A percentile compares a stretch with the other conserved stretches of the same genome.
These are phyloP conservation scores for Aspergillus candidus DNA, from an alignment of 2,329 filamentous ascomycete genomes.

Conservation along the genomic window DNA sequence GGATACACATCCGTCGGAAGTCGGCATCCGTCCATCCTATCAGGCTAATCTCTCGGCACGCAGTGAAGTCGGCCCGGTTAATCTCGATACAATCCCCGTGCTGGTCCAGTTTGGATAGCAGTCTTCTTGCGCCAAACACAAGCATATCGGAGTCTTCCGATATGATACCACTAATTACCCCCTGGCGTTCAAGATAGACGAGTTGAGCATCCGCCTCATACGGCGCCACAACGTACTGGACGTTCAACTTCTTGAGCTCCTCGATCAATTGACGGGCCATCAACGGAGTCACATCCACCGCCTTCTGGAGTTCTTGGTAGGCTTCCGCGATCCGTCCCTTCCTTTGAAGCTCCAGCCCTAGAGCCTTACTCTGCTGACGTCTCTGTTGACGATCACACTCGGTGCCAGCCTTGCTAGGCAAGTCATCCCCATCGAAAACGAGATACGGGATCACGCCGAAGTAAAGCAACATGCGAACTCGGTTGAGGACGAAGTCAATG, in stretches of 20 bases:
- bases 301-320: conserved; percentile 83
- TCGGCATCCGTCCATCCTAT: conserved; percentile 88
- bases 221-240: conserved; percentile 88
- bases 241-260: conserved; percentile 70
- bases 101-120: conserved; percentile 90
- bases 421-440: conserved; percentile 90
- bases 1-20: conserved; percentile 90
- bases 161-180: conserved; percentile 77
- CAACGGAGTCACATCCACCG: conserved; percentile 88
- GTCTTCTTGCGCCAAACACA: conserved; percentile 85
- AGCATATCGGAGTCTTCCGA: conserved; percentile 95
- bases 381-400: conserved; percentile 70
- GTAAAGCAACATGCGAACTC: conserved; percentile 88
- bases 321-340: conserved; percentile 77
- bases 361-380: conserved; percentile 68
- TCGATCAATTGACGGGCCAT: conserved; percentile 93
- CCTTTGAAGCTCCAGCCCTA: conserved; percentile 71
- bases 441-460: conserved; percentile 92
- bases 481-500: conserved; percentile 82
- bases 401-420: conserved; percentile 87
- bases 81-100: conserved; percentile 92
- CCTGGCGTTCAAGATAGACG: conserved; percentile 83
- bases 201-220: conserved; percentile 98
- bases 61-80: conserved; percentile 79
- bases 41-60: conserved; percentile 79